Conservation (phyloP, 345 rosid genomes). For the Psidium guajava region DNA sequence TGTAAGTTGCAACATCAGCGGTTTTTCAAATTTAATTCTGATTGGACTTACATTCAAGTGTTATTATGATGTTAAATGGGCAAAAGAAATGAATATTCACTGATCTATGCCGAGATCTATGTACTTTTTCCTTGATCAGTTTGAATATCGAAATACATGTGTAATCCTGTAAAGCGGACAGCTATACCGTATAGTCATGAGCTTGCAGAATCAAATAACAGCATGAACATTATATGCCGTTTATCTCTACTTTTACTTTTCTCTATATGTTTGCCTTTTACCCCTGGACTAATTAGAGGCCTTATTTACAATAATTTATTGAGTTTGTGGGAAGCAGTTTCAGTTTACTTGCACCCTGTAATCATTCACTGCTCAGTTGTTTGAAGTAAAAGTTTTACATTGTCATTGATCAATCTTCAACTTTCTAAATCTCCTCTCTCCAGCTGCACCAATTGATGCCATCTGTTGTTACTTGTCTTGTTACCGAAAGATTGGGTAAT, state of each 20-base stretch:
- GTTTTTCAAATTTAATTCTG: background rate
- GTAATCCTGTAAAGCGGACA: background rate
- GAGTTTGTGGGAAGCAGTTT: background rate
- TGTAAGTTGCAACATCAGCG: slow-evolving; percentile 29
- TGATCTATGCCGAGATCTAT: background rate
- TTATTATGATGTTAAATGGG: background rate
- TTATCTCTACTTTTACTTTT: background rate
- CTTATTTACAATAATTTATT: background rate
- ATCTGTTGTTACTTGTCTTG: slow-evolving; percentile 65
- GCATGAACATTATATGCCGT: background rate
- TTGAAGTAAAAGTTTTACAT: background rate
- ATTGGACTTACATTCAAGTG: background rate
- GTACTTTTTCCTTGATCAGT: background rate
- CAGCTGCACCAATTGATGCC: slow-evolving; percentile 90
- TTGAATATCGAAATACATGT: background rate
- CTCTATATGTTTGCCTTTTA: background rate
- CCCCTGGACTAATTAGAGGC: background rate
- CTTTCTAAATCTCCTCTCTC: slow-evolving; percentile 9
- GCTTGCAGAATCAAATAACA: background rate
- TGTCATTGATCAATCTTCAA: background rate
- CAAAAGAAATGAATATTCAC: background rate
- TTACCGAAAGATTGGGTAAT: slow-evolving; percentile 58
- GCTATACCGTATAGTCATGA: background rate
- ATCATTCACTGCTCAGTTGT: background rate
- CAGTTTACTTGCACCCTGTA: background rate